Percentiles rank a stretch among this genome's conserved stretches.
Evolutionary conservation across 345 rosid species (phyloP).

Genomic region (Geranium rotundifolium): DNA sequence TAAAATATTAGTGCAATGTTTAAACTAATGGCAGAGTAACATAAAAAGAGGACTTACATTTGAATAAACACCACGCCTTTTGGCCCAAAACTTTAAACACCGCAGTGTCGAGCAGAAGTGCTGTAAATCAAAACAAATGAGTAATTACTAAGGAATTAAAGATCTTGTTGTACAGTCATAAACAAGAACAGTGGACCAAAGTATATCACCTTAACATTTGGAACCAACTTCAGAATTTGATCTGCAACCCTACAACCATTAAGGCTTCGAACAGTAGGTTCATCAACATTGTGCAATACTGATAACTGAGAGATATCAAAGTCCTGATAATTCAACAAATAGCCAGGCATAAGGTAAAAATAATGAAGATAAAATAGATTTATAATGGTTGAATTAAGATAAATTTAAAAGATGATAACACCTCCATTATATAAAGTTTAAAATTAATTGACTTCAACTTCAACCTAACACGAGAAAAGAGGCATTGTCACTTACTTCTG

Average conservation of each 20-base stretch:
- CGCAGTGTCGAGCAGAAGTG: conserved; percentile 51
- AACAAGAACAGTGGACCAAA: not conserved
- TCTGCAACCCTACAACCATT: conserved; percentile 98
- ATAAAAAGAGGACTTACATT: conserved; percentile 27
- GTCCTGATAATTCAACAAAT: conserved; percentile 33
- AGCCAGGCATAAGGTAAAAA: not conserved
- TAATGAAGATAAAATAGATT: not conserved
- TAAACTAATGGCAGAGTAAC: too few species aligned
- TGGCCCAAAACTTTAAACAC: conserved; percentile 66
- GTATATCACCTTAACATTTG: conserved; percentile 61
- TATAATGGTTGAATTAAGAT: not conserved
- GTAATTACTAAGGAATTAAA: not conserved
- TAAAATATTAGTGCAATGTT: not conserved
- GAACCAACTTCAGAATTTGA: conserved; percentile 86
- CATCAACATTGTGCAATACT: conserved; percentile 68
- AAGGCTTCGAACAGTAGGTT: conserved; percentile 87
- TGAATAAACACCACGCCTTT: conserved; percentile 62
- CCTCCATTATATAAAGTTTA: not conserved
- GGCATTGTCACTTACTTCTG: conserved; percentile 44
- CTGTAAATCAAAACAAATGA: conserved; percentile 24
- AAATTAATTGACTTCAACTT: not conserved
- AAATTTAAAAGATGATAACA: too few species aligned
- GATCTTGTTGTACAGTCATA: not conserved
- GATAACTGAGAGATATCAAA: conserved; percentile 66
- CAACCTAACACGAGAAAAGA: not conserved